Percentiles rank a stretch among this genome's conserved stretches.
phyloP scores from a whole-genome alignment of 768 basidiomycete species.

The Asterophora lycoperdoides region DNA sequence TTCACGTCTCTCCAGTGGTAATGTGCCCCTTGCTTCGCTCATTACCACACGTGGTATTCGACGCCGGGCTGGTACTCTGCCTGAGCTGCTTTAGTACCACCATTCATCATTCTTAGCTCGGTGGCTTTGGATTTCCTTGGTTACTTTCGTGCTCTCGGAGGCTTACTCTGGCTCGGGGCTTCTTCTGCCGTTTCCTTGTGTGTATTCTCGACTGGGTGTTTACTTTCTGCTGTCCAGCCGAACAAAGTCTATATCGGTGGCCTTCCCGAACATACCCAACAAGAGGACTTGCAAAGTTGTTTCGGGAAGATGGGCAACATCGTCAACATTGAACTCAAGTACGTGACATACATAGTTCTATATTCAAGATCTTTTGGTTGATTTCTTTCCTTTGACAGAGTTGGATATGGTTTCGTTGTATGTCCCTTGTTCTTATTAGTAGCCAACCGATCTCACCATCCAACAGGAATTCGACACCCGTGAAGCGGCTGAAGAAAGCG shows the following conservation, averaged over 20 bases:
- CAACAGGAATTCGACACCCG: conserved; percentile 76
- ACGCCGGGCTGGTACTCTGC: conserved; percentile 34
- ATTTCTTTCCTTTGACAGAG: conserved; percentile 37
- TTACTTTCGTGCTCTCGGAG: conserved; percentile 37
- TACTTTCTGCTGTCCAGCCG: conserved; percentile 74
- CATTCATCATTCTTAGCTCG: conserved; percentile 32
- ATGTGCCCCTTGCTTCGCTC: conserved; percentile 25
- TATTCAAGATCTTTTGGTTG: conserved; percentile 11
- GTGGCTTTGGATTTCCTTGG: conserved; percentile 25
- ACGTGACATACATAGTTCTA: conserved; percentile 27
- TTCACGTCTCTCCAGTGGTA: conserved; percentile 24
- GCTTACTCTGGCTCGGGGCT: conserved; percentile 39
- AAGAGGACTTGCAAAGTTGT: conserved; percentile 81
- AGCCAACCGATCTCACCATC: conserved; percentile 4
- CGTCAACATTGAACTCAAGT: conserved; percentile 79
- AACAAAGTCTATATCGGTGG: conserved; percentile 93
- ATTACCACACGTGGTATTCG: conserved; percentile 24
- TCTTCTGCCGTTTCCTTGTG: conserved; percentile 45
- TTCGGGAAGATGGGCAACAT: conserved; percentile 84
- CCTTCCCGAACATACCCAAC: conserved; percentile 80
- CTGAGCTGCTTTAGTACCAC: conserved; percentile 32
- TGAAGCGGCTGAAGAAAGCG: conserved; percentile 82
- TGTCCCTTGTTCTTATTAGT: conserved; percentile 21
- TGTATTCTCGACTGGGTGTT: conserved; percentile 57
- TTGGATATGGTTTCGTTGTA: conserved; percentile 90